Base-by-base conservation (phyloP, 331 rosid species). In the Cydonia oblonga region DNA sequence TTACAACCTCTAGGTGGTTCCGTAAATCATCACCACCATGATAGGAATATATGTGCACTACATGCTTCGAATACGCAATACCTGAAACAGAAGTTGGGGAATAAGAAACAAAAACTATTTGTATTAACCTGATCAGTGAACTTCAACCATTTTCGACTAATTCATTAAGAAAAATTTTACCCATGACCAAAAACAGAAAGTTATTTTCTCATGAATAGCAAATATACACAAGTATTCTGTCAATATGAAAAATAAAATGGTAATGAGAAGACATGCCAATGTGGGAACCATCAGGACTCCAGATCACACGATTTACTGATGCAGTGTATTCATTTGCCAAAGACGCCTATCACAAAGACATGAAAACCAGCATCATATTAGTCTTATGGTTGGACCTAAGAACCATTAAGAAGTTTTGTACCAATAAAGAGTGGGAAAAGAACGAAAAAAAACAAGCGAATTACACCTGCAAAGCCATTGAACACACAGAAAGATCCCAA, bases 1-100 rank as follows among this genome's bases (percentile, higher is more conserved):
- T 18, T 42, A 14, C n/a, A 24, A 77, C 81, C 81, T 77, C 81
- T 15, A 53, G 22, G 20, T 51, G 20, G 46, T 77, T 64, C 23
- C 5, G 44, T 42, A 77, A 53, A 63, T 51, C 71, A 63, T 70
- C 76, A 28, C 60, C 69, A 23, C 74, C 81, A 77, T 38, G 42
- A 64, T 77, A 77, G 76, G 76, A 77, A 70, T 63, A 77, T n/a
- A 77, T 14, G 60, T 77, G 81, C 71, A 77, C 71, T 9, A 77
- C 28, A 53, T 70, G 66, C 60, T 35, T 77, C 38, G 81, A 70
- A 77, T 51, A 63, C 53, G 76, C 81, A 70, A 77, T 62, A 24
- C 81, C 81, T 77, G 71, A n/a, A 35, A 70, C 11, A 58, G n/a
- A 19, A 32, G 24, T 42, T 24, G 56, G 57, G 56, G 19, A 42